Evolutionary conservation across 768 basidiomycete species (phyloP).

Genomic region (Pleurotus tuoliensis): DNA sequence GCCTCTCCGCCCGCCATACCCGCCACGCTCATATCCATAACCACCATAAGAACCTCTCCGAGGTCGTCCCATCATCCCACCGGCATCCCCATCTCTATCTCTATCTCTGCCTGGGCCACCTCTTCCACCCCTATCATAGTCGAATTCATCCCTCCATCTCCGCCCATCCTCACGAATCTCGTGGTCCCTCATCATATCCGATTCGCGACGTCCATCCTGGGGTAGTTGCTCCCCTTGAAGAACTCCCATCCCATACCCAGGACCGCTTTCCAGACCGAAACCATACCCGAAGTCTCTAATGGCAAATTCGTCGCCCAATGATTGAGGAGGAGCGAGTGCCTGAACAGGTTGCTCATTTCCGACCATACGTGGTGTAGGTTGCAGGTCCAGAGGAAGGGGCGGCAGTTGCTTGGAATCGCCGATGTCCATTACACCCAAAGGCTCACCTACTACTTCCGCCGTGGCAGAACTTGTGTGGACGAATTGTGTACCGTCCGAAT

Average conservation of each 20-base stretch:
- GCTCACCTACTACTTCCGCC: not conserved
- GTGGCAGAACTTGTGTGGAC: not conserved
- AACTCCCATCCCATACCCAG: constrained; percentile 26
- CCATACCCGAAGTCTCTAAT: constrained; percentile 65
- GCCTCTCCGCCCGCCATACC: constrained; percentile 20
- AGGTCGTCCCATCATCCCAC: constrained; percentile 23
- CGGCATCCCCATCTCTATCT: constrained; percentile 24
- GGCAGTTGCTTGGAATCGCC: not conserved
- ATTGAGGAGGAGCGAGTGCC: not conserved
- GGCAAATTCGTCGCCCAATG: constrained; percentile 38
- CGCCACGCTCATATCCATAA: constrained; percentile 30
- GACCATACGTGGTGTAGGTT: constrained; percentile 1
- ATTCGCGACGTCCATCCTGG: constrained; percentile 6
- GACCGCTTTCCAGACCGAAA: constrained; percentile 45
- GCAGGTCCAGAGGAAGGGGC: constrained; percentile 6
- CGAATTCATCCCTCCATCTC: constrained; percentile 11
- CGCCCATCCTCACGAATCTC: constrained; percentile 9
- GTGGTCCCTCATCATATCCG: constrained; percentile 18
- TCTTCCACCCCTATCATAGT: constrained; percentile 7
- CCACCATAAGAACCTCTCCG: constrained; percentile 22
- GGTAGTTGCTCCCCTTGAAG: constrained; percentile 23
- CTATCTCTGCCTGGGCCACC: constrained; percentile 10
- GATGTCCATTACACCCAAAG: too few species aligned
- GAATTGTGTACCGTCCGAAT: not conserved
- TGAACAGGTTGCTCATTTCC: not conserved